phyloP scores from a whole-genome alignment of 352 stramenopile species.

The Globisporangium uncinulatum region DNA sequence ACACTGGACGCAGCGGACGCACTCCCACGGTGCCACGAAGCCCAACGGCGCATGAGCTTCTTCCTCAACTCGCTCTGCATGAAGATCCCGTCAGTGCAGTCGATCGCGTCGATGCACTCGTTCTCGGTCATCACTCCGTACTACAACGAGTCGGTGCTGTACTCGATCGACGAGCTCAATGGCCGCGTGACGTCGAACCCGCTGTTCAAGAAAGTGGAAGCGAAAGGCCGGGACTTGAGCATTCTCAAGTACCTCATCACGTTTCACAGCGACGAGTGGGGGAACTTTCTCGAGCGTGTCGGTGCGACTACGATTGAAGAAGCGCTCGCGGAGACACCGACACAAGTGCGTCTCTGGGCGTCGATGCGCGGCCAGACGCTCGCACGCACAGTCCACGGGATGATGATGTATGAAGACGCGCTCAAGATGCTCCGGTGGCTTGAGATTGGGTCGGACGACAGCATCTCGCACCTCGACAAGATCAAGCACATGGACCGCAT shows the following conservation, averaged over 20 bases:
- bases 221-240: slow-evolving; percentile 78
- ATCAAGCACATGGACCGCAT: slow-evolving; percentile 89
- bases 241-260: slow-evolving; percentile 89
- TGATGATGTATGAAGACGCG: slow-evolving; percentile 91
- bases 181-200: slow-evolving; percentile 78
- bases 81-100: slow-evolving; percentile 80
- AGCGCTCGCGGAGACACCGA: slow-evolving; percentile 72
- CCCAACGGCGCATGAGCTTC: slow-evolving; percentile 85
- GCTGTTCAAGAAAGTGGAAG: slow-evolving; percentile 80
- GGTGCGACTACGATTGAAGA: slow-evolving; percentile 71
- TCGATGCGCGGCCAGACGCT: slow-evolving; percentile 85
- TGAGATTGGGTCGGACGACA: slow-evolving; percentile 81
- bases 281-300: slow-evolving; percentile 83
- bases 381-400: slow-evolving; percentile 80
- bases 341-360: slow-evolving; percentile 82
- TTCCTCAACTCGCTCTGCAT: slow-evolving; percentile 88
- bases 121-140: slow-evolving; percentile 88
- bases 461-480: slow-evolving; percentile 82
- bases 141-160: slow-evolving; percentile 87
- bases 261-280: slow-evolving; percentile 86
- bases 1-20: slow-evolving; percentile 81
- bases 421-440: slow-evolving; percentile 86
- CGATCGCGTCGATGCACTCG: slow-evolving; percentile 83
- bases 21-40: slow-evolving; percentile 78
- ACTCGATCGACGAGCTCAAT: slow-evolving; percentile 80